A percentile compares a stretch with the other conserved stretches of the same genome.
Conservation (phyloP, 768 basidiomycete genomes). For the Leccinum subgranulosum region DNA sequence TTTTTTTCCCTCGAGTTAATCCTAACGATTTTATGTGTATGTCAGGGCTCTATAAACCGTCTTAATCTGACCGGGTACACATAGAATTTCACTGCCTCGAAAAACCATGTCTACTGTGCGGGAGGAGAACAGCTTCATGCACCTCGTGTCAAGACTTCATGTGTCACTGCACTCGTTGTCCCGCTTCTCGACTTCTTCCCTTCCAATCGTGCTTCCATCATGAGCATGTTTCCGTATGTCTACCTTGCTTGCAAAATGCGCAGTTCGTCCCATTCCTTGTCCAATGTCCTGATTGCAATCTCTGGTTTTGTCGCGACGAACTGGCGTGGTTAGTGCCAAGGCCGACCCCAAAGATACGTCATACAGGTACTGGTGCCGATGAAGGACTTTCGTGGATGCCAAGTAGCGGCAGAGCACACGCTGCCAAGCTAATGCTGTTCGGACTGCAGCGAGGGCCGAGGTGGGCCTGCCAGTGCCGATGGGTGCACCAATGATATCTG, state of each 20-base stretch:
- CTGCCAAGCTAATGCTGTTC: too few species aligned
- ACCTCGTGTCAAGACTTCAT: slow-evolving; percentile 11
- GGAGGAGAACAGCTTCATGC: slow-evolving; percentile 4
- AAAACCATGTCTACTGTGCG: slow-evolving; percentile 16
- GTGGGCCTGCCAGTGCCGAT: slow-evolving; percentile 4
- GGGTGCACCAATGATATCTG: slow-evolving; percentile 11
- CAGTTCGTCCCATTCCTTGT: slow-evolving; percentile 5
- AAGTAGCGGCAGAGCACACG: too few species aligned
- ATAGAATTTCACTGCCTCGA: not conserved
- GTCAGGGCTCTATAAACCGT: slow-evolving; percentile 13
- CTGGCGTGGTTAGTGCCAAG: slow-evolving; percentile 23
- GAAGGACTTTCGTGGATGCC: too few species aligned
- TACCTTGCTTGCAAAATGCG: slow-evolving; percentile 7
- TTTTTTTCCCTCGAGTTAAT: too few species aligned
- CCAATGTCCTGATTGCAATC: slow-evolving; percentile 19
- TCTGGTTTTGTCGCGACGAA: slow-evolving; percentile 23
- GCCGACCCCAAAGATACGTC: slow-evolving; percentile 14
- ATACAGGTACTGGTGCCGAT: too few species aligned
- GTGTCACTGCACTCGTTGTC: slow-evolving; percentile 16
- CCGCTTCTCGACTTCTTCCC: slow-evolving; percentile 13
- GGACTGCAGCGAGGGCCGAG: not conserved
- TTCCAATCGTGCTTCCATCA: slow-evolving; percentile 19
- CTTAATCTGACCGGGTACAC: not conserved
- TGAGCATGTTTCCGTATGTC: slow-evolving; percentile 2
- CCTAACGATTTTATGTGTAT: too few species aligned